Evolutionary conservation across 2,329 filamentous ascomycete species (phyloP).

Genomic region (Zalaria obscura): DNA sequence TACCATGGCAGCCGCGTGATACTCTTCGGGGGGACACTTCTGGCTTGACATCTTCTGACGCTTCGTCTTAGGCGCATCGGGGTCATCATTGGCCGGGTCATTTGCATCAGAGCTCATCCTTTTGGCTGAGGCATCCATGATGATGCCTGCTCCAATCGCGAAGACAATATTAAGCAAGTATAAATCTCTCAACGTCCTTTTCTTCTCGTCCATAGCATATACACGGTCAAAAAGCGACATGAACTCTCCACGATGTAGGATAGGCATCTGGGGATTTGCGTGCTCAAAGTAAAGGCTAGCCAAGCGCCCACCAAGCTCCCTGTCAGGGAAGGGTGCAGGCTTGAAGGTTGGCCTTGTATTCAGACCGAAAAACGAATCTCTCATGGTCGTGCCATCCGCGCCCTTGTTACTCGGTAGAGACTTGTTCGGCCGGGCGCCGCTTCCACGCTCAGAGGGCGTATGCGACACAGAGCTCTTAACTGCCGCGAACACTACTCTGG

Average conservation of each 20-base stretch:
- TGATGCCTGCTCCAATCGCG: constrained; percentile 87
- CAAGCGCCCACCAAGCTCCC: constrained; percentile 56
- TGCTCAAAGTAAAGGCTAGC: constrained; percentile 86
- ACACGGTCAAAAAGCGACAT: constrained; percentile 75
- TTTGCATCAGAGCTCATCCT: constrained; percentile 5
- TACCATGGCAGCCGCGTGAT: constrained; percentile 86
- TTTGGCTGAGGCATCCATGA: constrained; percentile 41
- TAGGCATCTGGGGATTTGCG: constrained; percentile 89
- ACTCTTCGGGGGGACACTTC: constrained; percentile 70
- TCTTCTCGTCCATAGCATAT: constrained; percentile 53
- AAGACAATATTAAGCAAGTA: constrained; percentile 96
- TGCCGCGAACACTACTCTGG: constrained; percentile 82
- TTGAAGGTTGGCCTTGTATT: constrained; percentile 82
- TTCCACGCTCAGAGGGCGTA: constrained; percentile 46
- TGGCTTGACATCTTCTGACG: constrained; percentile 40
- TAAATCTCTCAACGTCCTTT: constrained; percentile 63
- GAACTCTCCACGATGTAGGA: constrained; percentile 79
- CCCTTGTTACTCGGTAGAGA: constrained; percentile 33
- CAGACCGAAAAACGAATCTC: constrained; percentile 93
- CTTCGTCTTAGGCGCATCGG: constrained; percentile 21
- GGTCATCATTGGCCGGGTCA: constrained; percentile 11
- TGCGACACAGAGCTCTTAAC: constrained; percentile 61
- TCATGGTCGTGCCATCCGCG: constrained; percentile 61
- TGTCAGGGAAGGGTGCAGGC: constrained; percentile 70
- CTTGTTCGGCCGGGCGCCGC: constrained; percentile 44